Evolutionary conservation across 345 rosid genomes (phyloP).

Genomic region (Gossypium herbaceum): DNA sequence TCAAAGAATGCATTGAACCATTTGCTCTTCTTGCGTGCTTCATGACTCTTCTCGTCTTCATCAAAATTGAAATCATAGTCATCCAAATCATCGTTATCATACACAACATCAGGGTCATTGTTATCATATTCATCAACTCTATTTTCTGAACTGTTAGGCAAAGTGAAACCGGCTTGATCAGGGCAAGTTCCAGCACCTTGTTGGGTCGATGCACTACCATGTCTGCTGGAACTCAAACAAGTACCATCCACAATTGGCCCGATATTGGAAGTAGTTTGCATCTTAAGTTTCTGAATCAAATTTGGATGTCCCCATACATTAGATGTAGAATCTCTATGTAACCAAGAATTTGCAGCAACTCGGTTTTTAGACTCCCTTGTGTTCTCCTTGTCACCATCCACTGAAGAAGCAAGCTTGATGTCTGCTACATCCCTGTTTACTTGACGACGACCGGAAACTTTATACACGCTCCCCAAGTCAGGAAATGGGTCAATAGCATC

Average conservation of each 20-base stretch:
- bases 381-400: slow-evolving; percentile 24
- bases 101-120: slow-evolving; percentile 24
- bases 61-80: slow-evolving; percentile 35
- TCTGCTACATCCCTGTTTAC: slow-evolving; percentile 26
- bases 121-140: slow-evolving; percentile 22
- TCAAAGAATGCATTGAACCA: slow-evolving; percentile 38
- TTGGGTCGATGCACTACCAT: not conserved
- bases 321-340: slow-evolving; percentile 16
- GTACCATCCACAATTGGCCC: not conserved
- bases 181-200: not conserved
- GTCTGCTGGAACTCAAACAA: not conserved
- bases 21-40: slow-evolving; percentile 28
- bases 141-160: not conserved
- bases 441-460: not conserved
- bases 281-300: slow-evolving; percentile 1
- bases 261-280: slow-evolving; percentile 12
- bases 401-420: slow-evolving; percentile 9
- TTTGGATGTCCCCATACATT: slow-evolving; percentile 15
- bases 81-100: slow-evolving; percentile 16
- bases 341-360: slow-evolving; percentile 21
- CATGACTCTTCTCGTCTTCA: slow-evolving; percentile 30
- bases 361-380: slow-evolving; percentile 24
- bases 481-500: slow-evolving; percentile 13
- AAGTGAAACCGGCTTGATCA: not conserved
- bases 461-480: slow-evolving; percentile 12